Conservation (phyloP, 2,329 filamentous ascomycete species). For the Fusarium globosum region DNA sequence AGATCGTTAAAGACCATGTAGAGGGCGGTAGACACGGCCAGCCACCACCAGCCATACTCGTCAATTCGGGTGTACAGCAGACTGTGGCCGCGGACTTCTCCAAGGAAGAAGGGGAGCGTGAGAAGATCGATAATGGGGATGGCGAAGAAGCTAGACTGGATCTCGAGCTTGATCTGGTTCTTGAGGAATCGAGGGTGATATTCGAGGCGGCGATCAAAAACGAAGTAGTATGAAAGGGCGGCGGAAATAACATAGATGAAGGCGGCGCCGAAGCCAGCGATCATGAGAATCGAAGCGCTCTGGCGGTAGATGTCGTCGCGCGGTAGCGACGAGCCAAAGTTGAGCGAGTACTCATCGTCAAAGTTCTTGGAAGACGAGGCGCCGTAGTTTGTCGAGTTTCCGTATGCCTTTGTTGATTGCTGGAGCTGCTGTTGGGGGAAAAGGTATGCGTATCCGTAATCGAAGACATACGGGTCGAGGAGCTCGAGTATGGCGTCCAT, state of each 20-base stretch:
- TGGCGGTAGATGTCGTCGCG: slow-evolving; percentile 57
- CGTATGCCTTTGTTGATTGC: slow-evolving; percentile 3
- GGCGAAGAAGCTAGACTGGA: slow-evolving; percentile 55
- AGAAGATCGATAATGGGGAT: slow-evolving; percentile 58
- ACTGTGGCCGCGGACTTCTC: slow-evolving; percentile 59
- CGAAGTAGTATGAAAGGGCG: slow-evolving; percentile 76
- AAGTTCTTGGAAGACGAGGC: slow-evolving; percentile 19
- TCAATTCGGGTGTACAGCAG: slow-evolving; percentile 53
- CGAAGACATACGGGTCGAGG: slow-evolving; percentile 55
- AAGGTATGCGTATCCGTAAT: slow-evolving; percentile 54
- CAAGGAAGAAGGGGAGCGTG: slow-evolving; percentile 59
- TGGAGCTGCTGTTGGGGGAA: slow-evolving; percentile 45
- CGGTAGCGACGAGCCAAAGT: slow-evolving; percentile 48
- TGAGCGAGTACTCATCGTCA: slow-evolving; percentile 31
- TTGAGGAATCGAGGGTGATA: slow-evolving; percentile 60
- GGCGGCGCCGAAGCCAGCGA: slow-evolving; percentile 54
- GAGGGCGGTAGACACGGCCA: slow-evolving; percentile 51
- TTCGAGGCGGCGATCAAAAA: slow-evolving; percentile 62
- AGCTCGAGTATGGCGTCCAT: slow-evolving; percentile 56
- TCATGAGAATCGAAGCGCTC: slow-evolving; percentile 51
- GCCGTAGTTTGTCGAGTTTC: slow-evolving; percentile 27
- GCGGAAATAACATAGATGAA: slow-evolving; percentile 73
- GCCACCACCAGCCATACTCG: slow-evolving; percentile 56
- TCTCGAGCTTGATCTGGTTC: slow-evolving; percentile 59
- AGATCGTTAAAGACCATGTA: slow-evolving; percentile 61